phyloP scores from a whole-genome alignment of 1,139 yeast species.

The Williopsis jadinii region DNA sequence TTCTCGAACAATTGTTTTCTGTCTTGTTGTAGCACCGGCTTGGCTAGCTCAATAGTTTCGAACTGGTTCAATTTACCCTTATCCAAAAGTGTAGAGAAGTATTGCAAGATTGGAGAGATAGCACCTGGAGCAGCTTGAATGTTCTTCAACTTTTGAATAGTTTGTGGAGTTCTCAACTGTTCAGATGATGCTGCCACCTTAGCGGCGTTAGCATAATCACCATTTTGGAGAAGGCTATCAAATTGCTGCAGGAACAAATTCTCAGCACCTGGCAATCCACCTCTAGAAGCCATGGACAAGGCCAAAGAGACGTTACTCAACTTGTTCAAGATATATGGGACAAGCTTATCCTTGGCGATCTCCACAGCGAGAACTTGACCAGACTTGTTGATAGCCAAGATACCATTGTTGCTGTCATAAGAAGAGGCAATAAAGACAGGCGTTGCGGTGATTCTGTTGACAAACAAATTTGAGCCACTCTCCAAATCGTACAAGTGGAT shows the following conservation, averaged over 20 bases:
- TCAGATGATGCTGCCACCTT: constrained; percentile 96
- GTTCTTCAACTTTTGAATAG: constrained; percentile 86
- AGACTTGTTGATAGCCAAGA: constrained; percentile 86
- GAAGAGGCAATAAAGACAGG: constrained; percentile 88
- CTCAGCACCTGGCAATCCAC: constrained; percentile 97
- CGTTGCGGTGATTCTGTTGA: constrained; percentile 94
- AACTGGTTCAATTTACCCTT: constrained; percentile 89
- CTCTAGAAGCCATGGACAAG: constrained; percentile 83
- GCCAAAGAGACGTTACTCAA: constrained; percentile 85
- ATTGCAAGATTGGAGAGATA: constrained; percentile 89
- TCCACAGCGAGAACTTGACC: constrained; percentile 96
- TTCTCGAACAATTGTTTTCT: constrained; percentile 91
- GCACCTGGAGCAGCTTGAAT: constrained; percentile 96
- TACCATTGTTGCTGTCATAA: constrained; percentile 72
- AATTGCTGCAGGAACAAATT: constrained; percentile 87
- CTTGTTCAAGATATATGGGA: constrained; percentile 85
- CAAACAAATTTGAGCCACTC: constrained; percentile 86
- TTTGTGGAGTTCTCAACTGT: constrained; percentile 88
- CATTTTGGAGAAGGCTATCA: constrained; percentile 73
- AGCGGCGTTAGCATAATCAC: constrained; percentile 90
- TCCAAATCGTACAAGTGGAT: constrained; percentile 94
- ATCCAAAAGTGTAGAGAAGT: constrained; percentile 86
- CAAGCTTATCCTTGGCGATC: constrained; percentile 74
- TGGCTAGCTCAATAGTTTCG: constrained; percentile 92
- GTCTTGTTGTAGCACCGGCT: constrained; percentile 93